Evolutionary conservation across 768 basidiomycete species (phyloP), one percentile per base, ranked within the genome.

Genomic region (Tremella mesenterica): DNA sequence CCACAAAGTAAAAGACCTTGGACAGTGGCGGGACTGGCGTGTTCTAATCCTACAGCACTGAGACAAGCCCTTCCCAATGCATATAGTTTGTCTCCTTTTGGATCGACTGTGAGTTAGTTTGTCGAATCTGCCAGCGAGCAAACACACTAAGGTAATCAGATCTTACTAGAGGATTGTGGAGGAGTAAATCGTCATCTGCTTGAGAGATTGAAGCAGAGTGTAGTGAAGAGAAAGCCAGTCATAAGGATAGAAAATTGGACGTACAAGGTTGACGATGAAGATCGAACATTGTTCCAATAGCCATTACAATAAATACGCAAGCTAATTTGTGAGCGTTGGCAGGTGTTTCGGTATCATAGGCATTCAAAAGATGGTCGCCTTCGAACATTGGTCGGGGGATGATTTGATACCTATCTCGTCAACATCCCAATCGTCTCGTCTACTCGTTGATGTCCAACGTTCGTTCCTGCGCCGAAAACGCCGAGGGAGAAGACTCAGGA

Each of bases 271-370:
- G 63, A 49, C 67, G 53, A 23, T 60, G 57, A 1, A 70, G 57
- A 44, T 73, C 72, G 46, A 70, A 73, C 60, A 71, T 65, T 14
- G 57, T 60, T 23, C 72, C 72, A 0, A 71, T 48, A 4, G 66
- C 69, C 69, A 73, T 68, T 46, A 73, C 61, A 8, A 73, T 47
- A 41, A 67, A 73, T 8, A 73, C 72, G 33, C 64, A 65, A 0
- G 72, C 72, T n/a, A 73, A 49, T 50, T 73, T 71, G 50, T 73
- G 69, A 3, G 70, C 50, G 43, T 70, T 65, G 4, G 69, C 60
- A 7, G 56, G 39, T 1, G 39, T 10, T 23, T 54, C 45, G 7
- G 59, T 31, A 31, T 65, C 61, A 47, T 73, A 73, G 1, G 67
- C 70, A 27, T 53, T 60, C 14, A 62, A 27, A 10, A 71, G 49